Percentiles rank a stretch among this genome's conserved stretches.
phyloP scores from a whole-genome alignment of 768 basidiomycete species.

The Amanita pseudoporphyria region DNA sequence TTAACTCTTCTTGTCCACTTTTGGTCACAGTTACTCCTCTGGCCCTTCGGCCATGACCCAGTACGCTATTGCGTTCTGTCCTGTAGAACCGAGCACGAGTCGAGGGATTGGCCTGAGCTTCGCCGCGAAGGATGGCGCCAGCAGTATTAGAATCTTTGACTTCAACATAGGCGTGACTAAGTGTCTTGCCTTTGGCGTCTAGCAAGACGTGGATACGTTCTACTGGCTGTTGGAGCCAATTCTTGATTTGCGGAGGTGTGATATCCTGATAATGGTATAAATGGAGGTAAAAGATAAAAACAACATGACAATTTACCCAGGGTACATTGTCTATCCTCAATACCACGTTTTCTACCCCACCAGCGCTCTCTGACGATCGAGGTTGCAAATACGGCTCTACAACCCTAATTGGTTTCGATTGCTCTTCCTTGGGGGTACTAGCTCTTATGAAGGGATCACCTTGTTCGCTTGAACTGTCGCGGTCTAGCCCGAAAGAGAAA shows the following conservation, averaged over 20 bases:
- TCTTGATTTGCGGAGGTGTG: constrained; percentile 60
- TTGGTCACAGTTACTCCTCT: constrained; percentile 79
- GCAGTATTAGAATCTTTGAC: constrained; percentile 52
- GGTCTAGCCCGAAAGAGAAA: constrained; percentile 32
- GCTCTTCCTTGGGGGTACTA: constrained; percentile 33
- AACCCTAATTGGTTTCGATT: constrained; percentile 10
- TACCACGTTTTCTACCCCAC: constrained; percentile 40
- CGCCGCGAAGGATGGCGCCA: constrained; percentile 56
- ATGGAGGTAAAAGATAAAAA: not conserved
- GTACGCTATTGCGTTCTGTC: constrained; percentile 50
- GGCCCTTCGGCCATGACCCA: constrained; percentile 70
- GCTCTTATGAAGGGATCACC: constrained; percentile 20
- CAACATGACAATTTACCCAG: constrained; percentile 45
- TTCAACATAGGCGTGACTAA: constrained; percentile 79
- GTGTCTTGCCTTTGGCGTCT: constrained; percentile 74
- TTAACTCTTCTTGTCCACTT: constrained; percentile 72
- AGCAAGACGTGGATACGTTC: constrained; percentile 69
- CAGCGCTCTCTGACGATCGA: not conserved
- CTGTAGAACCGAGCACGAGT: constrained; percentile 17
- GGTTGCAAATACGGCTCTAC: constrained; percentile 7
- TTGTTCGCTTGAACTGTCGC: not conserved
- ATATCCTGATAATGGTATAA: constrained; percentile 49
- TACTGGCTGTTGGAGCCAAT: constrained; percentile 66
- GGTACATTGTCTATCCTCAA: constrained; percentile 84
- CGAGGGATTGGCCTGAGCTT: constrained; percentile 20